Base-by-base conservation (phyloP, 106 monocot species). In the Allium sativum region DNA sequence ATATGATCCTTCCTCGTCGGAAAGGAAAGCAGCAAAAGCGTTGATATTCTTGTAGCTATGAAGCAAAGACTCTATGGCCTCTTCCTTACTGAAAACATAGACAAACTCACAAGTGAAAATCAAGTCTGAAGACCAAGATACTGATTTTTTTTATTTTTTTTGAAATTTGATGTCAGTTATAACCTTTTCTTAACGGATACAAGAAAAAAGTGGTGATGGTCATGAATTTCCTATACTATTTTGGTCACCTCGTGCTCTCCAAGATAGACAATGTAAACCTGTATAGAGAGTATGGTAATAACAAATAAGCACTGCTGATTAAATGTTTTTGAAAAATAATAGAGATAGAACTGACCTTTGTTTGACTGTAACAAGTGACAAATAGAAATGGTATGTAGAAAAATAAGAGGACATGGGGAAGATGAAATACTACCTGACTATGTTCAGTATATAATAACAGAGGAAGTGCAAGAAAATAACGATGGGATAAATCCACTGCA, bases 31-130 rank as follows among this genome's bases (percentile, higher is more conserved):
- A 1, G 93, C 84, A 50, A 93, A 93, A 17, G 88, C 93, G 69
- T 88, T 85, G 76, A 93, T 79, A 56, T 88, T 77, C 69, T 80
- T 87, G 74, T 84, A 93, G 77, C 77, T 93, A 53, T 93, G 83
- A 22, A 93, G 9, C n/a, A 93, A 21, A 18, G 93, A 83, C 7
- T 61, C 72, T 45, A 56, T 53, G 8, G 82, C 81, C 45, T 77
- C 75, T 17, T 75, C n/a, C 79, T 82, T 82, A 47, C 93, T 88
- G 52, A 12, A 61, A 17, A 16, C 51, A n/a, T 59, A 5, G 18
- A 15, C 45, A 42, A 40, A 54, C 14, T 59, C 21, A 44, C 16
- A 21, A 16, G 11, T 52, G 53, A 2, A 10, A n/a, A 52, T 7
- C 13, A 40, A 20, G 53, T 7, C 22, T 7, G 1, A 15, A 8